phyloP scores from a whole-genome alignment of 192 early-diverging fungal genomes.

The Dissophora ornata region DNA sequence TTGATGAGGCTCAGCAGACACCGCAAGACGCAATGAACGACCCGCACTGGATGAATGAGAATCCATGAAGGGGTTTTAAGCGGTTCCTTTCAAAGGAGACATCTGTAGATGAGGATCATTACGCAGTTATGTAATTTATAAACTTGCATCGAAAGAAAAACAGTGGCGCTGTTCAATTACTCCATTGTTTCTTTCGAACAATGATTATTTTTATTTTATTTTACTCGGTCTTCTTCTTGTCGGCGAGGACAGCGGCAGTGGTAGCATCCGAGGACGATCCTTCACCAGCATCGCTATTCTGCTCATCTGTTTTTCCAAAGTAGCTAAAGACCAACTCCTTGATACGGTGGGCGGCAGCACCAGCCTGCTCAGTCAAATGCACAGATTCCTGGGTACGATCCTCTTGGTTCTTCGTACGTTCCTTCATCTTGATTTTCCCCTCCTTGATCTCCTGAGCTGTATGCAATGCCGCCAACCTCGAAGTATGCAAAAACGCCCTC shows the following conservation, averaged over 20 bases:
- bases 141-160: too few species aligned
- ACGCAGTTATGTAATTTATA: too few species aligned
- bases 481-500: slow-evolving; percentile 44
- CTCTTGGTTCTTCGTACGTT: slow-evolving; percentile 16
- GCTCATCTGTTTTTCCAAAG: slow-evolving; percentile 29
- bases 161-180: too few species aligned
- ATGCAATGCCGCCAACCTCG: slow-evolving; percentile 37
- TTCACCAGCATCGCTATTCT: not conserved
- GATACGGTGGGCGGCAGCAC: slow-evolving; percentile 15
- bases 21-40: not conserved
- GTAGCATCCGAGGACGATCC: not conserved
- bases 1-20: slow-evolving; percentile 34
- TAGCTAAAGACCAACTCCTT: slow-evolving; percentile 37
- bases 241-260: not conserved
- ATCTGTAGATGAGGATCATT: too few species aligned
- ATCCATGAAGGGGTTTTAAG: too few species aligned
- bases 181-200: too few species aligned
- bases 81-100: too few species aligned
- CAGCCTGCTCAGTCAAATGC: not conserved
- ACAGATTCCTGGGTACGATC: slow-evolving; percentile 13
- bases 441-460: slow-evolving; percentile 49
- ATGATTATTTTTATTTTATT: not conserved
- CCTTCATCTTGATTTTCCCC: slow-evolving; percentile 49
- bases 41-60: too few species aligned
- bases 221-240: slow-evolving; percentile 14